Evolutionary conservation across 208 protist genomes (phyloP).

Genomic region (Trypanosoma platydactyli): DNA sequence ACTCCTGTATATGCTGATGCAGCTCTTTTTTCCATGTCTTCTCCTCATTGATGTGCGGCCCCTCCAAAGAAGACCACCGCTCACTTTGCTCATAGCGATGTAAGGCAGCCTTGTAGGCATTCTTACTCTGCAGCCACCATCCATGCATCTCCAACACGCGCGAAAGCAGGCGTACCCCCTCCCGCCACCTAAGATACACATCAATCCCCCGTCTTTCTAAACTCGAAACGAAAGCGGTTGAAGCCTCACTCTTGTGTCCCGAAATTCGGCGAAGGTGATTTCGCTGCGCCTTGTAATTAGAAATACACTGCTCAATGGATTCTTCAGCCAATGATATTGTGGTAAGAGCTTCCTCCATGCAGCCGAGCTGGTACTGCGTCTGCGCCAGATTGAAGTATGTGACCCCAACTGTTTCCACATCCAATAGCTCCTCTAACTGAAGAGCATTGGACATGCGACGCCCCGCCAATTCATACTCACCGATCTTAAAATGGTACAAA

Average conservation of each 20-base stretch:
- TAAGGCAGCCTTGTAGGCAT: conserved; percentile 40
- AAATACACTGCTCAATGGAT: conserved; percentile 55
- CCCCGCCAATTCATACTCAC: conserved; percentile 65
- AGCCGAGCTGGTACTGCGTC: conserved; percentile 42
- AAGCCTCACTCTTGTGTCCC: background rate
- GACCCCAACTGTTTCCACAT: conserved; percentile 61
- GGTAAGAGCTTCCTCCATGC: conserved; percentile 36
- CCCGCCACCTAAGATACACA: conserved; percentile 58
- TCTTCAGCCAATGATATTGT: conserved; percentile 49
- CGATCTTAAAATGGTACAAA: conserved; percentile 81
- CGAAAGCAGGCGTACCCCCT: conserved; percentile 61
- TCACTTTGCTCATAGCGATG: conserved; percentile 57
- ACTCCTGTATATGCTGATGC: conserved; percentile 36
- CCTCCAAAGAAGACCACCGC: conserved; percentile 56
- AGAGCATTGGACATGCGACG: conserved; percentile 46
- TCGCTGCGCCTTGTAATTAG: conserved; percentile 23
- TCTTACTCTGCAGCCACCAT: conserved; percentile 44
- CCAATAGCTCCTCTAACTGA: conserved; percentile 53
- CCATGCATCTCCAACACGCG: conserved; percentile 59
- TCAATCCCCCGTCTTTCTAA: conserved; percentile 15
- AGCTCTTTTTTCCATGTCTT: conserved; percentile 37
- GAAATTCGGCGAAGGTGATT: conserved; percentile 28
- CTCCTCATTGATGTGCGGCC: conserved; percentile 40
- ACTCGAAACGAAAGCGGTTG: conserved; percentile 7
- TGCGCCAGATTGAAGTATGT: conserved; percentile 86